These are phyloP conservation scores for Sextonia rubra DNA, from an alignment of 164 flowering plant genomes.

Conservation along the genomic window DNA sequence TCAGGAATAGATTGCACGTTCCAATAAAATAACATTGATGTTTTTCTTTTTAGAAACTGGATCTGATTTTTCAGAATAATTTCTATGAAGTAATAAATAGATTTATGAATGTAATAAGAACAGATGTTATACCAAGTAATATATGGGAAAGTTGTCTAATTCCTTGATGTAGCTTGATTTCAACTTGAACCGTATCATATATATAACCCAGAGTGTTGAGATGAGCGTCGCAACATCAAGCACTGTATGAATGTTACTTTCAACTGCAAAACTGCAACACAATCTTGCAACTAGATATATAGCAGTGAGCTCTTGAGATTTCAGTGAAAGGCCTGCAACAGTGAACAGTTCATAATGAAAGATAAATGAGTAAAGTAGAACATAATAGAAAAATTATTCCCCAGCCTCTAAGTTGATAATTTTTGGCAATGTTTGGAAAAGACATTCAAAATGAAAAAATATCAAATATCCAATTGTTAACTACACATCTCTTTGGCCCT, in stretches of 20 bases:
- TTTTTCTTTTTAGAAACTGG: not conserved
- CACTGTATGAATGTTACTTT: slow-evolving; percentile 54
- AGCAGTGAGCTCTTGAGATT: slow-evolving; percentile 82
- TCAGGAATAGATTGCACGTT: too few species aligned
- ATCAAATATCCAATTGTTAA: too few species aligned
- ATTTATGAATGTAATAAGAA: not conserved
- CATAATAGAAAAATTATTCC: not conserved
- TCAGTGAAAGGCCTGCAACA: slow-evolving; percentile 70
- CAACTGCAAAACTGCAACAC: slow-evolving; percentile 44
- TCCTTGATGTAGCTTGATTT: slow-evolving; percentile 64
- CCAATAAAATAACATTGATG: too few species aligned
- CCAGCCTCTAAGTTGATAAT: too few species aligned
- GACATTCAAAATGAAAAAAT: not conserved
- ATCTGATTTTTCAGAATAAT: not conserved
- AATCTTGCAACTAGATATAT: slow-evolving; percentile 57
- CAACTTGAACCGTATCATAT: slow-evolving; percentile 71
- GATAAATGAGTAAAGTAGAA: not conserved
- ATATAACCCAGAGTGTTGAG: slow-evolving; percentile 75
- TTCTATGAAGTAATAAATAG: not conserved
- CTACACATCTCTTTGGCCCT: too few species aligned
- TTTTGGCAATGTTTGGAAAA: not conserved
- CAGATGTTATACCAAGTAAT: slow-evolving; percentile 40
- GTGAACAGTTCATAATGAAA: not conserved
- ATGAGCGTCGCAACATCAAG: slow-evolving; percentile 53
- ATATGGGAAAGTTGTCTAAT: slow-evolving; percentile 54